Evolutionary conservation across 1,139 yeast genomes (phyloP).

Genomic region (Meyerozyma guilliermondii): DNA sequence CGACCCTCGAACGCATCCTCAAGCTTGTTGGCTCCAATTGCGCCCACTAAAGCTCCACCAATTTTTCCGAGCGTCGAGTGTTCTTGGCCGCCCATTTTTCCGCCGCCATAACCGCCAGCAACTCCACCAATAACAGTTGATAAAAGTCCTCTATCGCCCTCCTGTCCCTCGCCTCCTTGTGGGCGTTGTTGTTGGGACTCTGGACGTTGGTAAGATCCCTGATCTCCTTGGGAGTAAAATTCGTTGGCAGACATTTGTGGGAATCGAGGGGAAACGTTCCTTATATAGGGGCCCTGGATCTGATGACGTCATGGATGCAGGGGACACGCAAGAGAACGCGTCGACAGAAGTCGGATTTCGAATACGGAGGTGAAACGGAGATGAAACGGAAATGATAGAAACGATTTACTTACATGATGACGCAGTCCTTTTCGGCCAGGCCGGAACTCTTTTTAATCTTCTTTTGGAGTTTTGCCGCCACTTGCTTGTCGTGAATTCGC

Average conservation of each 20-base stretch:
- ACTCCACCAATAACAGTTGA: constrained; percentile 56
- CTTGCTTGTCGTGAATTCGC: constrained; percentile 30
- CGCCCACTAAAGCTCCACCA: constrained; percentile 60
- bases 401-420: constrained; percentile 28
- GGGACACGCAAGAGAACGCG: background rate
- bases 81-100: constrained; percentile 21
- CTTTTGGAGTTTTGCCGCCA: constrained; percentile 27
- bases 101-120: constrained; percentile 46
- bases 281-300: background rate
- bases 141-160: constrained; percentile 53
- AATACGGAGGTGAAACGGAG: too few species aligned
- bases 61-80: constrained; percentile 51
- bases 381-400: too few species aligned
- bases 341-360: too few species aligned
- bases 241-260: constrained; percentile 59
- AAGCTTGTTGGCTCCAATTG: constrained; percentile 51
- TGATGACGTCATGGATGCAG: background rate
- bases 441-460: constrained; percentile 19
- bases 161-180: constrained; percentile 17
- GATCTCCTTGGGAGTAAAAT: constrained; percentile 33
- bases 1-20: constrained; percentile 25
- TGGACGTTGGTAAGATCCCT: constrained; percentile 14
- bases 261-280: background rate
- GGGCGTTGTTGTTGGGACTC: constrained; percentile 15
- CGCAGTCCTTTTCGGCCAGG: constrained; percentile 37